Evolutionary conservation across 768 basidiomycete species (phyloP).

Genomic region (Phlebiopsis gigantea): DNA sequence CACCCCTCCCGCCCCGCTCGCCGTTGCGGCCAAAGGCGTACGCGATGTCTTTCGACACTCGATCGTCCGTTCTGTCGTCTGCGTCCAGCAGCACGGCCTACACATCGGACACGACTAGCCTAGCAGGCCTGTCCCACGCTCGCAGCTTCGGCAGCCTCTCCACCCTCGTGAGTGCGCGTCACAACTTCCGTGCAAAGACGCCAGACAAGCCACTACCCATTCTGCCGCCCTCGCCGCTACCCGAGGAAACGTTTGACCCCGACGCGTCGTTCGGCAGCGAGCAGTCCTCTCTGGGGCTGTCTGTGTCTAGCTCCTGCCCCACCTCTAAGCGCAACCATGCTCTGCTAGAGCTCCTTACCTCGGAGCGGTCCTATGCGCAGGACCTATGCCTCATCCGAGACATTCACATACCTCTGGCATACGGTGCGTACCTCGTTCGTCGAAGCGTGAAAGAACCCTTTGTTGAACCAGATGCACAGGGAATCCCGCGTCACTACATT

Average conservation of each 20-base stretch:
- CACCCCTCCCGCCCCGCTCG: conserved; percentile 26
- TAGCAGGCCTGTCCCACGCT: conserved; percentile 24
- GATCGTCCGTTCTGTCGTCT: conserved; percentile 11
- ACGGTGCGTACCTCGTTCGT: conserved; percentile 43
- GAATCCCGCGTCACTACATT: conserved; percentile 34
- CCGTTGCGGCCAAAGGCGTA: conserved; percentile 23
- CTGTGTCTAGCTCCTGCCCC: conserved; percentile 3
- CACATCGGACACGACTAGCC: conserved; percentile 18
- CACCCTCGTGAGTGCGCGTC: conserved; percentile 15
- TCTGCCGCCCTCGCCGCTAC: conserved; percentile 21
- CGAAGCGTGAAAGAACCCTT: conserved; percentile 12
- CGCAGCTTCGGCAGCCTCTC: conserved; percentile 25
- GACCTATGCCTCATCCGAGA: conserved; percentile 76
- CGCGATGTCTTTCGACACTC: conserved; percentile 6
- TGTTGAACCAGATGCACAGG: conserved; percentile 24
- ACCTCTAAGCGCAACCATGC: conserved; percentile 74
- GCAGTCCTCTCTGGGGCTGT: conserved; percentile 10
- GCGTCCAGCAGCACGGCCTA: conserved; percentile 5
- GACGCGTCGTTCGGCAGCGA: conserved; percentile 1
- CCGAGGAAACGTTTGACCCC: conserved; percentile 14
- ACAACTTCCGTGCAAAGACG: conserved; percentile 18
- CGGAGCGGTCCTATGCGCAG: conserved; percentile 78
- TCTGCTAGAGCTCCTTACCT: conserved; percentile 69
- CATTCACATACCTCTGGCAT: conserved; percentile 72
- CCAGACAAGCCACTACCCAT: conserved; percentile 30